Evolutionary conservation across 2,329 filamentous ascomycete genomes (phyloP).

Genomic region (Gaeumannomyces sp.): DNA sequence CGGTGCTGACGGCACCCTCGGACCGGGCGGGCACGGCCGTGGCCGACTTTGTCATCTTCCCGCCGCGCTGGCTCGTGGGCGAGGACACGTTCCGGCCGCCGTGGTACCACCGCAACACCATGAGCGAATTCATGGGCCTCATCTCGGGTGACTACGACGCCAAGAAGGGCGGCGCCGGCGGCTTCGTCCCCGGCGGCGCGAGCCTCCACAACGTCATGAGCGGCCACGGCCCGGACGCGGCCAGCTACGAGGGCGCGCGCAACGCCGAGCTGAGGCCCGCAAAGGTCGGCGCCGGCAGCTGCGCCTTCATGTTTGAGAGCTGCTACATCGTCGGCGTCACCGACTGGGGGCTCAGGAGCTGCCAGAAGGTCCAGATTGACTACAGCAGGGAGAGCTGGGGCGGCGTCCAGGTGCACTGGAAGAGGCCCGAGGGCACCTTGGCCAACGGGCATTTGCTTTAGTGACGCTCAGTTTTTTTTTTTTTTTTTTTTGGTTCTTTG

Average conservation of each 20-base stretch:
- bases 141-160: conserved; percentile 41
- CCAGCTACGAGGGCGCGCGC: conserved; percentile 38
- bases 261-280: conserved; percentile 35
- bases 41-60: conserved; percentile 55
- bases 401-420: conserved; percentile 12
- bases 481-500: too few relatives aligned
- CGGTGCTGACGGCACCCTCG: conserved; percentile 45
- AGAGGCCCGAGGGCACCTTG: conserved; percentile 14
- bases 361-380: conserved; percentile 51
- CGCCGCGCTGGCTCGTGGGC: conserved; percentile 52
- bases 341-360: conserved; percentile 60
- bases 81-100: conserved; percentile 53
- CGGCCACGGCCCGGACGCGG: conserved; percentile 43
- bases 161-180: conserved; percentile 32
- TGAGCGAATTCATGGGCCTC: conserved; percentile 42
- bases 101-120: conserved; percentile 50
- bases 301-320: conserved; percentile 48
- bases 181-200: conserved; percentile 37
- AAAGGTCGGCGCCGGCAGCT: conserved; percentile 37
- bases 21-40: conserved; percentile 46
- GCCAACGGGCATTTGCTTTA: conserved; percentile 12
- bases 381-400: conserved; percentile 78
- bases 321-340: conserved; percentile 47
- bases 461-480: too few relatives aligned
- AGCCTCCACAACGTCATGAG: conserved; percentile 53